Base-by-base conservation (phyloP, 148 eudicot genomes). In the Camellia granthamiana region DNA sequence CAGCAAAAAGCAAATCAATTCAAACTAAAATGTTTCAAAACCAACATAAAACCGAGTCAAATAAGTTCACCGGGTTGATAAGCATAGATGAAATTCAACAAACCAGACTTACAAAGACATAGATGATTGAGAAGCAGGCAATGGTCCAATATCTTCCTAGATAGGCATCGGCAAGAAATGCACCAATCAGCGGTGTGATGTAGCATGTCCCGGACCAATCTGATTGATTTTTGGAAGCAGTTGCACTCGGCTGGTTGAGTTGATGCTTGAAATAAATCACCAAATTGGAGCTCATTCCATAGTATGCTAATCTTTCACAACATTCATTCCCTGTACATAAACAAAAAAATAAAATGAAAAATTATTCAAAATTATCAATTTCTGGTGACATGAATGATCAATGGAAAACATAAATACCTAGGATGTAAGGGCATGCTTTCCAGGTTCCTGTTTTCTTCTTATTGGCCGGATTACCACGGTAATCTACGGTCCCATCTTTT, bases 121-220 rank as follows among this genome's bases (percentile, higher is more conserved):
- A 88, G 64, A 88, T 86, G 78, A 84, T 86, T 12, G 91, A 88
- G 83, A 88, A 88, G 68, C 51, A 9, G 10, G 89, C 89, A 70
- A 88, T 88, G 1, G 91, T 88, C 87, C 89, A 88, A 43, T 84
- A 88, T 88, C 91, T 84, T 30, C 91, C 91, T 6, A 88, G 75
- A 78, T 84, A 88, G 19, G 91, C 86, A 81, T 88, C 91, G 18
- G 91, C 91, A 23, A 88, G 19, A 77, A 88, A 88, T 41, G 91
- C 91, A 38, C 91, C 91, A 11, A 88, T 66, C 10, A 88, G 77
- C 0, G 91, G 91, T 16, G 83, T 86, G 49, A 86, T 69, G 68
- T 88, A 88, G 79, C 91, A 88, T 6, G 91, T 88, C 42, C 91
- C 91, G 2, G 87, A 82, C 91, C 91, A 88, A 77, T 88, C 78